Base-by-base conservation (phyloP, 352 stramenopile species). In the Phytophthora quininea region DNA sequence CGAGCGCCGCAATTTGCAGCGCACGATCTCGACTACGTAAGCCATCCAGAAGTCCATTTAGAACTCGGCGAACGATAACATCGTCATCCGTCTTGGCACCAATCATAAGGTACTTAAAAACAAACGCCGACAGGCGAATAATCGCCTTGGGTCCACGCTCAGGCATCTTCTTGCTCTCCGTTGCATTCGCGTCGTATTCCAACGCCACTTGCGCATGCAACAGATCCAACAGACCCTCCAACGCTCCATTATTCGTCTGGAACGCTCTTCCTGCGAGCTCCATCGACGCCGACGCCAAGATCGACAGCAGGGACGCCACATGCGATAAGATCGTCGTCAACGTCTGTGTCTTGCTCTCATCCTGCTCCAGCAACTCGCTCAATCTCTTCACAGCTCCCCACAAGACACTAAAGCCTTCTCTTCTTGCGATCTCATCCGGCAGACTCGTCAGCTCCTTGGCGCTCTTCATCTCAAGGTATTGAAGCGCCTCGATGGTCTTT, bases 391-490 rank as follows among this genome's bases (percentile, higher is more conserved):
- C 72, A 15, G 70, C 72, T 45, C 72, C 76, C 85, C 85, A 93
- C 4, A 90, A 60, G 19, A 92, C 71, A 0, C 58, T 37, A 7
- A 93, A n/a, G 7, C 85, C 84, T 19, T 82, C 79, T 57, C 86
- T 82, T 31, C 72, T 77, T 15, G 76, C 73, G 29, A 92, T 69
- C 55, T 92, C 84, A 0, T 74, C 77, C 4, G 82, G 80, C 5
- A 94, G 62, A 63, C 54, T 85, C 38, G 67, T 46, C 2, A 88
- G 61, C 48, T 93, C 82, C 46, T 79, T 71, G 9, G 80, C 76
- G 43, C 82, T 87, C 54, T 92, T 93, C 77, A 88, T 85, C 56
- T 94, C 86, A 19, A 95, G 75, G 55, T 90, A 93, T 62, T 83
- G 67, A 54, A 94, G 65, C 27, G 86, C 83, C 56, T 92, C 86